phyloP scores from a whole-genome alignment of 768 basidiomycete genomes.

The Trametes gibbosa region DNA sequence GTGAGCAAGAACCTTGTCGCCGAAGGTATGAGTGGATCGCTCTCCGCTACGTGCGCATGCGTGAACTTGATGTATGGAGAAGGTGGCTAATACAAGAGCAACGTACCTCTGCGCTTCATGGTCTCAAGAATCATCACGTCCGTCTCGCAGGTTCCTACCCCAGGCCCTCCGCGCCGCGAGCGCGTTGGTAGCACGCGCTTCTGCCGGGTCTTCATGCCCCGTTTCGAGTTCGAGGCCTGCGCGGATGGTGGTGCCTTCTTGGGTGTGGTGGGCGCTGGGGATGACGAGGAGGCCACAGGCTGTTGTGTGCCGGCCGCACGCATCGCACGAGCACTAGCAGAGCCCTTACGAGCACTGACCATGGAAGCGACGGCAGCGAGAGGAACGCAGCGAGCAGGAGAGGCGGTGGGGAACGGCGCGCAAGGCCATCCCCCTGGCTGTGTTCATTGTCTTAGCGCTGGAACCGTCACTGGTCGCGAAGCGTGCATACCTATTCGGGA shows the following conservation, averaged over 20 bases:
- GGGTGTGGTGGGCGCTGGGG: constrained; percentile 1
- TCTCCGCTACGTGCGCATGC: constrained; percentile 50
- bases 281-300: constrained; percentile 12
- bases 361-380: not conserved
- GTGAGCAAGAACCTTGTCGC: constrained; percentile 69
- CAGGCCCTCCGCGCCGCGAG: constrained; percentile 76
- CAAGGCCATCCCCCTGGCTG: constrained; percentile 5
- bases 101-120: constrained; percentile 72
- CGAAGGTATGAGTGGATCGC: constrained; percentile 66
- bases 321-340: constrained; percentile 13
- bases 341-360: constrained; percentile 9
- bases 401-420: constrained; percentile 7
- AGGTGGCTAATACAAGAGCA: not conserved
- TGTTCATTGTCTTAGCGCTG: constrained; percentile 12
- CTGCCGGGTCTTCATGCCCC: constrained; percentile 41
- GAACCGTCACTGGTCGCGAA: constrained; percentile 8
- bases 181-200: constrained; percentile 83
- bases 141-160: constrained; percentile 73
- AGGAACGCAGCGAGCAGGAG: not conserved
- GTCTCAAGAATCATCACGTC: constrained; percentile 85
- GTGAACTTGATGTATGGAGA: not conserved
- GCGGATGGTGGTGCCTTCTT: not conserved
- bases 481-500: constrained; percentile 7
- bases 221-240: constrained; percentile 11
- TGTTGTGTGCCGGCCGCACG: constrained; percentile 11